Conservation (phyloP, 257 asterid genomes). For the Dorcoceras hygrometricum region DNA sequence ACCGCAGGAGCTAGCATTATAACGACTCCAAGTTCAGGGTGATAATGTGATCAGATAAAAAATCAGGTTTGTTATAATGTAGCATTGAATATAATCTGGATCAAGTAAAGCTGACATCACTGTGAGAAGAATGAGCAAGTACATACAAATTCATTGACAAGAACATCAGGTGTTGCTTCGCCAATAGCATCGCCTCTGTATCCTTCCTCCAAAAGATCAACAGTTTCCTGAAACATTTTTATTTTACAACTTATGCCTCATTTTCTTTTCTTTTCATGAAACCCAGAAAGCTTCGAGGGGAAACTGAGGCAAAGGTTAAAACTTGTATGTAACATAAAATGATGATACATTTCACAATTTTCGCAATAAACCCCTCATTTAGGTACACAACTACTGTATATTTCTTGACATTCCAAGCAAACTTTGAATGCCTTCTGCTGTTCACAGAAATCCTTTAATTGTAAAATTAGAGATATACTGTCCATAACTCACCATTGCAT, state of each 20-base stretch:
- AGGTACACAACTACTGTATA: not conserved
- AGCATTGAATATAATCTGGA: not conserved
- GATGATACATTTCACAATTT: not conserved
- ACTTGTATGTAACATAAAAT: not conserved
- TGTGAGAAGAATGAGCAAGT: conserved; percentile 16
- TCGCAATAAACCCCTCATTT: no score
- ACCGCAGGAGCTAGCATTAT: not conserved
- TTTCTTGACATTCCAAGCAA: not conserved
- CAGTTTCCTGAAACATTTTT: conserved; percentile 53
- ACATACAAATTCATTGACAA: conserved; percentile 89
- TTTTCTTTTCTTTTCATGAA: not conserved
- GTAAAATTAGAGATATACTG: no score
- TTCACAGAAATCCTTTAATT: no score
- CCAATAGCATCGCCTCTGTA: conserved; percentile 86
- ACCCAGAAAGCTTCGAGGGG: not conserved
- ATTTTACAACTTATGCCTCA: not conserved
- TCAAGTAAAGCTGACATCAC: not conserved
- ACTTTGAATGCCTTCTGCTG: not conserved
- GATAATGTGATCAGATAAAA: not conserved
- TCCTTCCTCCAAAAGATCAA: conserved; percentile 73
- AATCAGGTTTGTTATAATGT: not conserved
- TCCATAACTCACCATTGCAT: conserved; percentile 40
- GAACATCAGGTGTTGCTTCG: conserved; percentile 91
- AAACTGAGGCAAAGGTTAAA: not conserved
- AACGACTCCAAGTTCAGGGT: not conserved